Evolutionary conservation across 495 filamentous ascomycete species (phyloP).

Genomic region (Aspergillus biplanus): DNA sequence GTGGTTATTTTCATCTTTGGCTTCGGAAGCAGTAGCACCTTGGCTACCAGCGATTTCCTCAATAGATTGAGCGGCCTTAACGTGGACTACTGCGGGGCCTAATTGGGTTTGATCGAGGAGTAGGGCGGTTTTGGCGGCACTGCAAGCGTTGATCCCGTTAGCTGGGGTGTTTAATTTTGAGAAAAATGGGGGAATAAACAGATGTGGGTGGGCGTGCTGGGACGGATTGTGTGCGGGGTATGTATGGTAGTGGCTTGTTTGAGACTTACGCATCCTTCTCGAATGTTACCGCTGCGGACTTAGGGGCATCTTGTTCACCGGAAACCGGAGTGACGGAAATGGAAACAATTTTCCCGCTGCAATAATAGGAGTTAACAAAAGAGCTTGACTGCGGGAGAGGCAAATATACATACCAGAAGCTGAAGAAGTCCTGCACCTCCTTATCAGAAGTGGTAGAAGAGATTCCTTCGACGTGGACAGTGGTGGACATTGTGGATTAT

Average conservation of each 20-base stretch:
- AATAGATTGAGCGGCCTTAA: slow-evolving; percentile 67
- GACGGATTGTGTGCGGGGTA: slow-evolving; percentile 32
- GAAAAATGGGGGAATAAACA: neutral
- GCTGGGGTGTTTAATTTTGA: slow-evolving; percentile 15
- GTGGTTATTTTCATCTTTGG: slow-evolving; percentile 57
- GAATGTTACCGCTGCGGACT: slow-evolving; percentile 89
- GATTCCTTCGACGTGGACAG: slow-evolving; percentile 77
- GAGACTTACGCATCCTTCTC: slow-evolving; percentile 82
- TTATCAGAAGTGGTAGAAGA: slow-evolving; percentile 76
- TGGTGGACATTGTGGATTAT: slow-evolving; percentile 46
- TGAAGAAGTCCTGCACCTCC: slow-evolving; percentile 96
- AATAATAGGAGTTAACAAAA: slow-evolving; percentile 24
- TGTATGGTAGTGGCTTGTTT: slow-evolving; percentile 8
- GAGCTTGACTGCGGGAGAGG: neutral
- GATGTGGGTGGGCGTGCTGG: slow-evolving; percentile 6
- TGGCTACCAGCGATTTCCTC: slow-evolving; percentile 63
- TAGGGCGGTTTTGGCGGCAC: slow-evolving; percentile 90
- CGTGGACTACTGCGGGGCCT: slow-evolving; percentile 76
- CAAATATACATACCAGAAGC: slow-evolving; percentile 77
- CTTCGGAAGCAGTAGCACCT: slow-evolving; percentile 47
- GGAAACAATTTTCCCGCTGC: slow-evolving; percentile 85
- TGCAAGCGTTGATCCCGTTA: slow-evolving; percentile 22
- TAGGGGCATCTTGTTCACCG: slow-evolving; percentile 58
- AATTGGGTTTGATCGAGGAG: slow-evolving; percentile 96
- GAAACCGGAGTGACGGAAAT: slow-evolving; percentile 74